Conservation (phyloP, 2,329 filamentous ascomycete genomes). For the Claviceps sp. region DNA sequence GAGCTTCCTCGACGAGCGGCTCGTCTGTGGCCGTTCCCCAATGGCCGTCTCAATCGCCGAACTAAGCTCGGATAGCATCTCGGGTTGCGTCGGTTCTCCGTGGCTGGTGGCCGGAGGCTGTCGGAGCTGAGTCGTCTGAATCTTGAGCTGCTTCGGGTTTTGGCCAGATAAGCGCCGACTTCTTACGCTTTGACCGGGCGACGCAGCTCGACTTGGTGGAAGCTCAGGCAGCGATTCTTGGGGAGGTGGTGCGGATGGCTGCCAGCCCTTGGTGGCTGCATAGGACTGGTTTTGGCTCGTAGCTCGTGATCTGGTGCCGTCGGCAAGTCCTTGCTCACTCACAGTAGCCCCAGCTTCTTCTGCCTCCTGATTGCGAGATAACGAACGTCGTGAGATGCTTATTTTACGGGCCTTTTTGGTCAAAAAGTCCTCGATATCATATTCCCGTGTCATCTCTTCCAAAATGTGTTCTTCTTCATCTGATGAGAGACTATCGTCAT, state of each 20-base stretch:
- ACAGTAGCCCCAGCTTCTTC: slow-evolving; percentile 74
- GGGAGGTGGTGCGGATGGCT: slow-evolving; percentile 32
- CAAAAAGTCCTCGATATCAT: slow-evolving; percentile 70
- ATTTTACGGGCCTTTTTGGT: slow-evolving; percentile 40
- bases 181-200: slow-evolving; percentile 44
- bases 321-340: slow-evolving; percentile 24
- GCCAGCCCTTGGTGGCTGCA: slow-evolving; percentile 8
- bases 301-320: slow-evolving; percentile 43
- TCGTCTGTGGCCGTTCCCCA: slow-evolving; percentile 4
- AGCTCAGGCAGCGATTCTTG: slow-evolving; percentile 32
- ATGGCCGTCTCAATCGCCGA: slow-evolving; percentile 5
- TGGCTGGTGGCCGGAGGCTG: slow-evolving; percentile 9
- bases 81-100: slow-evolving; percentile 1
- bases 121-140: slow-evolving; percentile 51
- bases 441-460: slow-evolving; percentile 79
- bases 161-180: slow-evolving; percentile 69
- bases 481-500: slow-evolving; percentile 45
- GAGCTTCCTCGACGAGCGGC: background rate
- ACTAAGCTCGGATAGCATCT: slow-evolving; percentile 5
- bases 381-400: slow-evolving; percentile 27
- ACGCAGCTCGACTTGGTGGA: slow-evolving; percentile 20
- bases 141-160: slow-evolving; percentile 72
- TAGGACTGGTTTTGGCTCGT: slow-evolving; percentile 34
- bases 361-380: slow-evolving; percentile 64
- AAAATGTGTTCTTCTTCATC: slow-evolving; percentile 66